Evolutionary conservation across 768 basidiomycete genomes (phyloP).

Genomic region (Peribolospora kevripleyi): DNA sequence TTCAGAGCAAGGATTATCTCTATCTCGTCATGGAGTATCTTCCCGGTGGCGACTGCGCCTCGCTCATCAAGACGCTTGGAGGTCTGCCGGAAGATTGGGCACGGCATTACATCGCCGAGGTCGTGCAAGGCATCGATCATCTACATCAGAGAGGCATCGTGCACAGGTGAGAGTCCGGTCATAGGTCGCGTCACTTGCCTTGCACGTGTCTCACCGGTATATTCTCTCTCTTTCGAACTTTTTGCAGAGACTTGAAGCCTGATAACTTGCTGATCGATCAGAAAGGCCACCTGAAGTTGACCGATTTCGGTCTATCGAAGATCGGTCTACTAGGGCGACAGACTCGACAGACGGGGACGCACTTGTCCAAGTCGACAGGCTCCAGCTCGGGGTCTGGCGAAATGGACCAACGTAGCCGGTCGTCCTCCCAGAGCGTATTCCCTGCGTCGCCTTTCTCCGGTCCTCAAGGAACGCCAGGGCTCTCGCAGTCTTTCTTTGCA

Average conservation of each 20-base stretch:
- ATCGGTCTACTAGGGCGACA: conserved; percentile 97
- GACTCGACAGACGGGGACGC: conserved; percentile 37
- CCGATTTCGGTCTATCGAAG: conserved; percentile 87
- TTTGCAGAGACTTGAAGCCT: conserved; percentile 70
- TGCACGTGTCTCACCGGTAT: not conserved
- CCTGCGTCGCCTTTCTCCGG: conserved; percentile 5
- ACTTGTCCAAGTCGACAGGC: too few relatives aligned
- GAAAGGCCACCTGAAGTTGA: conserved; percentile 87
- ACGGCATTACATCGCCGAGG: conserved; percentile 84
- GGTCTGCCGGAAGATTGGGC: conserved; percentile 90
- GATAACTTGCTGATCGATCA: conserved; percentile 95
- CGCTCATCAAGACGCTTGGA: conserved; percentile 86
- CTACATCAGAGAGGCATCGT: conserved; percentile 87
- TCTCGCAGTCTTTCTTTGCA: not conserved
- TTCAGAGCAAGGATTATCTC: conserved; percentile 96
- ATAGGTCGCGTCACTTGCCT: conserved; percentile 1
- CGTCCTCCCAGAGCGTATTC: too few relatives aligned
- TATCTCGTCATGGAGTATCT: conserved; percentile 99
- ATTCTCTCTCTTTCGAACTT: not conserved
- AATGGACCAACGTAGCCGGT: too few relatives aligned
- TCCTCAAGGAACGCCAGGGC: too few relatives aligned
- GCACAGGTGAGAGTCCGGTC: conserved; percentile 45
- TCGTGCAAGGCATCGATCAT: conserved; percentile 81
- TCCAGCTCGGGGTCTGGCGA: too few relatives aligned
- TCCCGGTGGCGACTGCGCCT: conserved; percentile 92